These are phyloP conservation scores for Melastoma candidum DNA, from an alignment of 441 rosid genomes.

Conservation along the genomic window DNA sequence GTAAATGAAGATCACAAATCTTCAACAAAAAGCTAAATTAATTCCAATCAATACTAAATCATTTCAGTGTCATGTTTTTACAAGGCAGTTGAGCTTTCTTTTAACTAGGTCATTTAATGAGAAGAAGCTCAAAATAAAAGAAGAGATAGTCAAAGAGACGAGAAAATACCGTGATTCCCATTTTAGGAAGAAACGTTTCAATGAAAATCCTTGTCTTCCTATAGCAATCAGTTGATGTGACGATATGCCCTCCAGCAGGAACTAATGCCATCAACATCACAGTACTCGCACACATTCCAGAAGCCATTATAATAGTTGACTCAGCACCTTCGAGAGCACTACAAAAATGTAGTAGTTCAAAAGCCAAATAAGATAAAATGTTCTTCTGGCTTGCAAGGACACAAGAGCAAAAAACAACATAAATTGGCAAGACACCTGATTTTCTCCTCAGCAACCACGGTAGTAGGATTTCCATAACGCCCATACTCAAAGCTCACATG, in stretches of 20 bases:
- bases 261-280: conserved; percentile 86
- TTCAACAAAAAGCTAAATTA: no score
- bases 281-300: conserved; percentile 98
- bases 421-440: conserved; percentile 40
- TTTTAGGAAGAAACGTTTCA: conserved; percentile 79
- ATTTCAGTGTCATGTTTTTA: no score
- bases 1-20: no score
- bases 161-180: conserved; percentile 69
- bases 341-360: conserved; percentile 6
- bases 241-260: conserved; percentile 93
- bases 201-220: conserved; percentile 94
- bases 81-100: no score
- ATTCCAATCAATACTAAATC: no score
- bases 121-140: neutral
- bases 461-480: conserved; percentile 97
- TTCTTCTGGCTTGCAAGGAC: neutral
- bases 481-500: conserved; percentile 85
- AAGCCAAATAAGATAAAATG: conserved; percentile 8
- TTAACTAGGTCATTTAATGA: neutral
- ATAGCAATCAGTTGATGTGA: conserved; percentile 96
- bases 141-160: neutral
- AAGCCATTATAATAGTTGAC: conserved; percentile 87
- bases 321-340: conserved; percentile 98
- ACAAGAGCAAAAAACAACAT: neutral
- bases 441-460: conserved; percentile 71